Conservation (phyloP, 1,284 basidiomycete species). For the Ceratobasidium sp. region DNA sequence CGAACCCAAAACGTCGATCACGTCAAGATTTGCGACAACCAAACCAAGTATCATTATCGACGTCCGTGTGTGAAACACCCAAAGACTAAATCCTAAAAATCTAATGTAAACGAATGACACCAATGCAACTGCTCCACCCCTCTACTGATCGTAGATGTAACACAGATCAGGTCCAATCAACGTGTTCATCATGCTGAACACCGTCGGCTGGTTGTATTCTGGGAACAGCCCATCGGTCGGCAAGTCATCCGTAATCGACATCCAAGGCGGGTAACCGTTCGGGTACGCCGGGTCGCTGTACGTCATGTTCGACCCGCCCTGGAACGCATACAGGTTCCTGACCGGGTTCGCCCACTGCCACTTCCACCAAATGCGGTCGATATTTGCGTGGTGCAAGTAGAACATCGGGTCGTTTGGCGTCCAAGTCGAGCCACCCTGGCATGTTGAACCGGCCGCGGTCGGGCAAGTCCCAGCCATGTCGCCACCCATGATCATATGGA, state of each 20-base stretch:
- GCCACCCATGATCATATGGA: slow-evolving; percentile 41
- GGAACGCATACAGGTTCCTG: slow-evolving; percentile 30
- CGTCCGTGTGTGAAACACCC: no score
- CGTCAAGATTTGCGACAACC: no score
- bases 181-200: slow-evolving; percentile 30
- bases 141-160: slow-evolving; percentile 15
- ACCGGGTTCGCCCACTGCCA: slow-evolving; percentile 35
- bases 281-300: slow-evolving; percentile 37
- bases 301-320: slow-evolving; percentile 25
- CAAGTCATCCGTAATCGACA: slow-evolving; percentile 26
- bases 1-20: no score
- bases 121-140: no score
- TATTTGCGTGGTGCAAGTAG: slow-evolving; percentile 38
- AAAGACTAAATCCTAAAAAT: background rate
- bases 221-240: slow-evolving; percentile 32
- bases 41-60: no score
- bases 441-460: slow-evolving; percentile 15
- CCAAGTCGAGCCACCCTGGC: slow-evolving; percentile 37
- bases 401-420: slow-evolving; percentile 42
- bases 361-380: slow-evolving; percentile 40
- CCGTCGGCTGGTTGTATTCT: background rate
- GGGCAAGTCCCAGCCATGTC: slow-evolving; percentile 41
- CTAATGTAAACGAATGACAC: background rate
- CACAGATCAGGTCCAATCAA: slow-evolving; percentile 2
- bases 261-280: slow-evolving; percentile 40